phyloP scores from a whole-genome alignment of 345 rosid species.

The Clarkia xantiana region DNA sequence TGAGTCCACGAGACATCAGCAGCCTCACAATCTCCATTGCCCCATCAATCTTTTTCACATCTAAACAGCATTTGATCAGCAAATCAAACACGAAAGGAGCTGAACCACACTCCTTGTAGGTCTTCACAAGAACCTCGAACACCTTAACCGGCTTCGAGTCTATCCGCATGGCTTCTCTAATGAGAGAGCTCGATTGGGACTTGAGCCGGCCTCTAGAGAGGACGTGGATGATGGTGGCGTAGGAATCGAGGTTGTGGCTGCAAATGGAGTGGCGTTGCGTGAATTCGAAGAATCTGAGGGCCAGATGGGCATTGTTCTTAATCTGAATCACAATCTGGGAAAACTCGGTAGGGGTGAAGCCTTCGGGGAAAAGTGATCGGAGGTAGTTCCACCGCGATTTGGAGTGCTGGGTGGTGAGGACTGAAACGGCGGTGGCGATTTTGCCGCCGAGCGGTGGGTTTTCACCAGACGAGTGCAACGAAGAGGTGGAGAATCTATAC shows the following conservation, averaged over 20 bases:
- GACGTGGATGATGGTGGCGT: constrained; percentile 49
- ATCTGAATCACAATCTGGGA: constrained; percentile 42
- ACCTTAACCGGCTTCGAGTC: constrained; percentile 7
- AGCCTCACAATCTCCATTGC: constrained; percentile 38
- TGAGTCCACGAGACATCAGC: constrained; percentile 48
- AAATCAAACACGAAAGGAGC: constrained; percentile 81
- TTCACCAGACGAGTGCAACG: constrained; percentile 20
- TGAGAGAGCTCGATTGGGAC: constrained; percentile 26
- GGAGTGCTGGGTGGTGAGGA: constrained; percentile 71
- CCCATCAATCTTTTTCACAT: constrained; percentile 41
- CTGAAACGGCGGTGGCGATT: constrained; percentile 23
- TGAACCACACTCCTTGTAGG: constrained; percentile 33
- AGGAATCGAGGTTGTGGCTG: constrained; percentile 36
- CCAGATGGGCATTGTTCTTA: constrained; percentile 49
- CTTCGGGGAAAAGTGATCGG: constrained; percentile 28
- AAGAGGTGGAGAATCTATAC: constrained; percentile 8
- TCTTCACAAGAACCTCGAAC: constrained; percentile 18
- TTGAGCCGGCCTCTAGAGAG: constrained; percentile 66
- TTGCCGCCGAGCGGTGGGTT: constrained; percentile 8
- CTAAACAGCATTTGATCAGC: constrained; percentile 53
- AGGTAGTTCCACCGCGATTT: constrained; percentile 70
- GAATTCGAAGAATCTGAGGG: constrained; percentile 63
- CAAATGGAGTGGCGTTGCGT: constrained; percentile 39
- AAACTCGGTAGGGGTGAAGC: constrained; percentile 44
- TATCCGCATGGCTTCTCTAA: constrained; percentile 21